These are phyloP conservation scores for Fragosphaeria purpurea DNA, from an alignment of 2,329 filamentous ascomycete species.

Conservation along the genomic window DNA sequence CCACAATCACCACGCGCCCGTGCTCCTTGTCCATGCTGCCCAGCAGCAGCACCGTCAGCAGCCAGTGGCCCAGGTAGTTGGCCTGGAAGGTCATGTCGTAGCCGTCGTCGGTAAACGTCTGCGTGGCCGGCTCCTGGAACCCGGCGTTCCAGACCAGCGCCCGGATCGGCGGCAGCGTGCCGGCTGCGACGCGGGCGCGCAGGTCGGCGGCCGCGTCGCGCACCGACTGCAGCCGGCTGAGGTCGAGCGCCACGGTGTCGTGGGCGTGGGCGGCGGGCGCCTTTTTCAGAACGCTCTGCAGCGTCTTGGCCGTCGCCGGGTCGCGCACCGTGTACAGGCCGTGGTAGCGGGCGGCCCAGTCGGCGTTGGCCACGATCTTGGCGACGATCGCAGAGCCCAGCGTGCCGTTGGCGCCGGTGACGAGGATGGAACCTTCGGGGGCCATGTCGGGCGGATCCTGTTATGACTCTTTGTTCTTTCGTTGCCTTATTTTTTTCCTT, in stretches of 20 bases:
- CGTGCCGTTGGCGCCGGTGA: constrained; percentile 12
- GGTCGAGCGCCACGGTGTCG: constrained; percentile 13
- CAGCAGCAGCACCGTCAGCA: constrained; percentile 22
- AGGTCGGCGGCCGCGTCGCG: constrained; percentile 11
- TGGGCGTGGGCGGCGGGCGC: constrained; percentile 2
- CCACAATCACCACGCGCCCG: constrained; percentile 22
- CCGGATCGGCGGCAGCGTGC: constrained; percentile 18
- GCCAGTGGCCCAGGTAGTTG: constrained; percentile 24
- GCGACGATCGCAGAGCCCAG: constrained; percentile 9
- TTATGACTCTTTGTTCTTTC: neutral
- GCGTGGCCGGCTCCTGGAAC: constrained; percentile 14
- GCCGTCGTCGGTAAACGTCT: constrained; percentile 22
- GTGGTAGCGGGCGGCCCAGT: constrained; percentile 4
- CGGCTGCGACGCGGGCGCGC: constrained; percentile 11
- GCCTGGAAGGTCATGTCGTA: constrained; percentile 23
- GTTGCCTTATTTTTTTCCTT: neutral
- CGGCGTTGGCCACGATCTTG: neutral
- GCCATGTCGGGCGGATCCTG: neutral
- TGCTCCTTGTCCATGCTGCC: constrained; percentile 22
- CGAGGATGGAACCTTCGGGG: constrained; percentile 9
- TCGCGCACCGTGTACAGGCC: constrained; percentile 11
- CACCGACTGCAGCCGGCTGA: constrained; percentile 9
- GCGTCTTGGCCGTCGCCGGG: constrained; percentile 2
- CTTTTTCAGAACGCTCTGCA: constrained; percentile 6
- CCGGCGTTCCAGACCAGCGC: constrained; percentile 20